These are phyloP conservation scores for Cinnamomum micranthum DNA, from an alignment of 164 flowering plant genomes.

Conservation along the genomic window DNA sequence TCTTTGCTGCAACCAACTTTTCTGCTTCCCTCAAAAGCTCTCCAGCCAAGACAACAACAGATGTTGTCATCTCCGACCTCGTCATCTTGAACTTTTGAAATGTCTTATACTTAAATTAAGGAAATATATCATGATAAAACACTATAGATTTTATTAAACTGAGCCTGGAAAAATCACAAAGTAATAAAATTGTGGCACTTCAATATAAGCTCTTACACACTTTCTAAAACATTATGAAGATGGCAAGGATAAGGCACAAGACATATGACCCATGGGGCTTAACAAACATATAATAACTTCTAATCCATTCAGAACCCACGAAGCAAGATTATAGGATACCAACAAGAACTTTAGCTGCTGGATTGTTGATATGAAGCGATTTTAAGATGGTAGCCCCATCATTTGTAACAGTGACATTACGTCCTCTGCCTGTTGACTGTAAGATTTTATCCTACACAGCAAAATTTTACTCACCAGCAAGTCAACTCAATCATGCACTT, in stretches of 20 bases:
- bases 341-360: conserved; percentile 97
- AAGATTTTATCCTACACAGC: conserved; percentile 77
- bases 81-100: conserved; percentile 98
- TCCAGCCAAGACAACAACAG: conserved; percentile 97
- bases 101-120: conserved; percentile 49
- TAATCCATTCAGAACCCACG: neutral
- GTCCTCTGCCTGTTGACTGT: conserved; percentile 92
- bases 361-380: conserved; percentile 92
- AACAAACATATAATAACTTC: neutral
- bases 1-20: conserved; percentile 76
- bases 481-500: neutral
- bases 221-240: neutral
- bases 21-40: conserved; percentile 95
- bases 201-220: neutral
- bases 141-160: too few relatives aligned
- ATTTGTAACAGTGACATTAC: conserved; percentile 82
- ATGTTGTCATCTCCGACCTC: conserved; percentile 98
- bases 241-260: neutral
- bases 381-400: conserved; percentile 97
- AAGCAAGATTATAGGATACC: conserved; percentile 63
- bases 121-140: conserved; percentile 2
- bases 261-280: neutral
- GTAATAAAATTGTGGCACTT: neutral
- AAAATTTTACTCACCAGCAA: neutral
- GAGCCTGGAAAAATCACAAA: too few relatives aligned